Base-by-base conservation (phyloP, 106 monocot species). In the Allium cepa region DNA sequence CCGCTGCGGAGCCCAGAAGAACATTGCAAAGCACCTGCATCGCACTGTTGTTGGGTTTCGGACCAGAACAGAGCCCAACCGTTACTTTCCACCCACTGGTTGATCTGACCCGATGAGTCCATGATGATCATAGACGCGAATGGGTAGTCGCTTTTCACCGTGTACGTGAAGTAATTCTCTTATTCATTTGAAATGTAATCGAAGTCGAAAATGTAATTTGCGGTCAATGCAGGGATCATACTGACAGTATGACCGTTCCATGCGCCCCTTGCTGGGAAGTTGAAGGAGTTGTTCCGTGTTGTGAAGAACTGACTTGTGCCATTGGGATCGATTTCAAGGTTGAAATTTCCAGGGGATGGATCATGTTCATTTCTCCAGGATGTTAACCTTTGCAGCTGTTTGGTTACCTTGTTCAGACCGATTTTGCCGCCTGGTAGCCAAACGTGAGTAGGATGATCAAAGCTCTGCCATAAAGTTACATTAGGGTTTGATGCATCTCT, bases 91-190 rank as follows among this genome's bases (percentile, higher is more conserved):
- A 79, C 13, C 81, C 85, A 85, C 62, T 72, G 64, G 58, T 70
- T 65, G 75, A 85, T 72, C 63, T 79, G 85, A 17, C 85, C 85
- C 22, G 46, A 50, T 53, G 50, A 27, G 53, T 77, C 78, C 59
- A 81, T 56, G 3, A 67, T 56, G 26, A 79, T 45, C 48, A 75
- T 56, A 2, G 68, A 56, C 46, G 62, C 68, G 46, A 70, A 9
- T 3, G n/a, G 17, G 11, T 56, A 1, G 7, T 36, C 46, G 10
- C 59, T 36, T 52, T 64, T 80, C 13, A 78, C 17, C 2, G 73
- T 70, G 49, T 86, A 86, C 4, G 22, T 76, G 73, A 82, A 86
- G 73, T 86, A 86, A 17, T 27, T 79, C 56, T 73, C 76, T 7
- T 56, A 9, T 9, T 27, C 17, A 66, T 72, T 56, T 56, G 12